Conservation (phyloP, 805 yeast species). For the Candida germanica region DNA sequence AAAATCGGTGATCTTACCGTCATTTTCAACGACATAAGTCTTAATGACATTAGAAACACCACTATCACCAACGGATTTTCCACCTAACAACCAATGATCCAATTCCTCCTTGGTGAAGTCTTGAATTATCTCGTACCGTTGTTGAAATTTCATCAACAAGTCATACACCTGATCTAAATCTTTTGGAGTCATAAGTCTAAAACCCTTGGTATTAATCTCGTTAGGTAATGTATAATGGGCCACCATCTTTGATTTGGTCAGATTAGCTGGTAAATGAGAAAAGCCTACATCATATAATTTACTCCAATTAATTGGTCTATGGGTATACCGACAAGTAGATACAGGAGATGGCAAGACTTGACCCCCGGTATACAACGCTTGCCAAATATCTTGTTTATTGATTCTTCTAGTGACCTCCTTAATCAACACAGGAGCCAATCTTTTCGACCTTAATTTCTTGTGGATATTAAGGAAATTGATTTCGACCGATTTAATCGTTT, state of each 20-base stretch:
- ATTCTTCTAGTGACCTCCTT: slow-evolving; percentile 93
- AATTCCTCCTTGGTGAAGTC: slow-evolving; percentile 66
- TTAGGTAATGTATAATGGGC: slow-evolving; percentile 57
- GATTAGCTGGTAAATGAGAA: slow-evolving; percentile 69
- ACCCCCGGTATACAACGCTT: slow-evolving; percentile 94
- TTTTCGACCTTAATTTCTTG: slow-evolving; percentile 87
- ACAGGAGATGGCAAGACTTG: slow-evolving; percentile 90
- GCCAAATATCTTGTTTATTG: slow-evolving; percentile 83
- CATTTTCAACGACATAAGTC: slow-evolving; percentile 70
- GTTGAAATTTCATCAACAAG: slow-evolving; percentile 61
- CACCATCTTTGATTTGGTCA: slow-evolving; percentile 65
- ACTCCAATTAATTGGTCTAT: slow-evolving; percentile 91
- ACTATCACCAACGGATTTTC: slow-evolving; percentile 18
- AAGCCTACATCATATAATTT: slow-evolving; percentile 89
- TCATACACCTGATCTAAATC: slow-evolving; percentile 66
- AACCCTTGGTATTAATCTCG: slow-evolving; percentile 47
- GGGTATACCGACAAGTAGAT: slow-evolving; percentile 83
- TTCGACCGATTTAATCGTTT: slow-evolving; percentile 64
- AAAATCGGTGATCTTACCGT: slow-evolving; percentile 74
- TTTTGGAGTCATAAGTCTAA: slow-evolving; percentile 51
- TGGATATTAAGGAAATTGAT: slow-evolving; percentile 94
- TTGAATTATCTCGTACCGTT: slow-evolving; percentile 71
- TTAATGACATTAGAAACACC: slow-evolving; percentile 52
- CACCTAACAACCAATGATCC: slow-evolving; percentile 76
- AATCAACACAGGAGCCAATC: slow-evolving; percentile 91